phyloP scores from a whole-genome alignment of 2,329 filamentous ascomycete genomes.

The Colletotrichum euphorbiae region DNA sequence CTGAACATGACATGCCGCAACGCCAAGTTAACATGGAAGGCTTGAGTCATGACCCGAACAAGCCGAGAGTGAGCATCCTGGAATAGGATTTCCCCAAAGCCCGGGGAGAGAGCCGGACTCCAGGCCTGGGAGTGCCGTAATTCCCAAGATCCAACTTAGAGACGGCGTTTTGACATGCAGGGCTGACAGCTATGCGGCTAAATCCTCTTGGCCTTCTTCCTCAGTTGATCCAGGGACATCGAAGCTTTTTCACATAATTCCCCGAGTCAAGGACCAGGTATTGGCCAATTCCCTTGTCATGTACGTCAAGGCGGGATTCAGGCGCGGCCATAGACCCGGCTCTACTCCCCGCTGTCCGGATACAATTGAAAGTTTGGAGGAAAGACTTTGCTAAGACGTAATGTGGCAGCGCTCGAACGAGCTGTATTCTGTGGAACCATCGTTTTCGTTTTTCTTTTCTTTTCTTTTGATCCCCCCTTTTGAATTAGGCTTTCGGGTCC shows the following conservation, averaged over 20 bases:
- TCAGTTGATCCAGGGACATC: background rate
- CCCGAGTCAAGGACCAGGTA: background rate
- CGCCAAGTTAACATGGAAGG: background rate
- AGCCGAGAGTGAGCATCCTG: background rate
- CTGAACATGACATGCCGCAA: background rate
- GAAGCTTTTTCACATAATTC: conserved; percentile 2
- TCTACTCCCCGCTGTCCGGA: background rate
- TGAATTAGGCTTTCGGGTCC: background rate
- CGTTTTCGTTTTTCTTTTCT: background rate
- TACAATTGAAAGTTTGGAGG: background rate
- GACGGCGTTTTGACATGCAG: conserved; percentile 2
- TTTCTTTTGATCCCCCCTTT: background rate
- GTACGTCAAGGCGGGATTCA: no score
- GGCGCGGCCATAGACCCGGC: background rate
- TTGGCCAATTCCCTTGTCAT: no score
- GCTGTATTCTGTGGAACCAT: conserved; percentile 2
- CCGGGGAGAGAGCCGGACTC: background rate
- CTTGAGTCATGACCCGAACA: background rate
- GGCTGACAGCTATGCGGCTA: background rate
- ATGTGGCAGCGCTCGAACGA: background rate
- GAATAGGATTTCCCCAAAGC: conserved; percentile 16
- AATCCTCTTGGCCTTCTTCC: background rate
- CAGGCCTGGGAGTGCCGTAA: background rate
- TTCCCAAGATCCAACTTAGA: background rate
- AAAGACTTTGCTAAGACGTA: conserved; percentile 4